Evolutionary conservation across 305 asterid genomes (phyloP), one percentile per base, ranked within the genome.

Genomic region (Fraxinus sp.): DNA sequence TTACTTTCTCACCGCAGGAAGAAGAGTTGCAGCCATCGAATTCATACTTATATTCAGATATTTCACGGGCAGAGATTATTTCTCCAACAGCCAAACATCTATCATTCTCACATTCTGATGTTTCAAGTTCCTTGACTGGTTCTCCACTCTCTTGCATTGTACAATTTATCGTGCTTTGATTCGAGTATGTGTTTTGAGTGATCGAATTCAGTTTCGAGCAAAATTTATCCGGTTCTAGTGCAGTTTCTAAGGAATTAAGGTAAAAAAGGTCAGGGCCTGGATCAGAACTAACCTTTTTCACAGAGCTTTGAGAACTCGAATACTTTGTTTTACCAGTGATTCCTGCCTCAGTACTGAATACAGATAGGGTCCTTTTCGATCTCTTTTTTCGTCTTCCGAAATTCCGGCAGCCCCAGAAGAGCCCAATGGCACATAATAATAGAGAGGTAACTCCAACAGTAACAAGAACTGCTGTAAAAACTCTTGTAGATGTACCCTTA

Each of bases 231-330:
- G 91, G 89, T 79, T 94, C 92, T 22, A 93, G 82, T 57, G 92
- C 98, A 74, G 90, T 88, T 80, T 90, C 93, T 3, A 93, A 18
- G 5, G 98, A 86, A 79, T 93, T 82, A 37, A 92, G 93, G 93
- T 94, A 94, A 83, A 92, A 92, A 6, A 86, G 92, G 80, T 94
- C 98, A 77, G 97, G 93, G 7, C 94, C 93, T 22, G 94, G 90
- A 85, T 88, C 91, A 78, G 97, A 94, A 20, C 83, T 93, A 68
- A 92, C 95, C 92, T 93, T 93, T 41, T 89, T 94, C 37, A 84
- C 97, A 0, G 92, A 86, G 86, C 81, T 87, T 49, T 90, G 92
- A 0, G 91, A 82, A 74, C 68, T 81, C 49, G 74, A 39, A 44
- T 87, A 91, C 89, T 85, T 91, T 8, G 97, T 86, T 26, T 87